These are phyloP conservation scores for Cocos nucifera DNA, from an alignment of 176 grass and related monocot genomes.

Conservation along the genomic window DNA sequence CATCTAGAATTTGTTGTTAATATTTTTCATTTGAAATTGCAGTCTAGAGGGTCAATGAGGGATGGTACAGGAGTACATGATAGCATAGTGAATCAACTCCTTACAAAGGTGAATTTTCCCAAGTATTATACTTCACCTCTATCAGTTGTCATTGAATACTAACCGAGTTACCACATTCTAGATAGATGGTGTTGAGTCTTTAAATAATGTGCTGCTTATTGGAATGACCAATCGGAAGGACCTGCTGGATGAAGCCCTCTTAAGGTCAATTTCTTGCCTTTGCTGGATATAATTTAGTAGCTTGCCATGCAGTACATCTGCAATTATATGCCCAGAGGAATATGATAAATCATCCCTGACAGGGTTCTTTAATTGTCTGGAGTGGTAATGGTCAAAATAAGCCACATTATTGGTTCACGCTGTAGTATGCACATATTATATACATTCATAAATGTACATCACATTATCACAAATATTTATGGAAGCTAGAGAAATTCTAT, in stretches of 20 bases:
- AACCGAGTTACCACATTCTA: constrained; percentile 32
- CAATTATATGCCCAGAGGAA: no score
- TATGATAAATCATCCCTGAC: no score
- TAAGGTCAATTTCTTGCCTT: constrained; percentile 46
- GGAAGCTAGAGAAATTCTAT: no score
- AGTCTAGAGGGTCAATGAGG: constrained; percentile 90
- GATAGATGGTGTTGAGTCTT: constrained; percentile 92
- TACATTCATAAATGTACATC: no score
- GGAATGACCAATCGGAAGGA: constrained; percentile 99
- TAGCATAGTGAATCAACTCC: constrained; percentile 92
- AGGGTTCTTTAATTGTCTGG: no score
- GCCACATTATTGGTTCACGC: no score
- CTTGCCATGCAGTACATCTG: no score
- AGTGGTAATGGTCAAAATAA: no score
- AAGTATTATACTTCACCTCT: neutral
- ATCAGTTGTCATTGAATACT: constrained; percentile 1
- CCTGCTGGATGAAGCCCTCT: constrained; percentile 90
- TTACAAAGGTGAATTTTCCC: constrained; percentile 62
- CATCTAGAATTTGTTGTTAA: no score
- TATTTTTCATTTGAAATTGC: constrained; percentile 7
- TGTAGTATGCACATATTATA: no score
- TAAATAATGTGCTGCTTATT: constrained; percentile 99
- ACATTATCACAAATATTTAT: no score
- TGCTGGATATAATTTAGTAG: neutral
- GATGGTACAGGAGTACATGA: constrained; percentile 96